phyloP scores from a whole-genome alignment of 1,284 basidiomycete genomes.

The Cutaneotrichosporon daszewskae region DNA sequence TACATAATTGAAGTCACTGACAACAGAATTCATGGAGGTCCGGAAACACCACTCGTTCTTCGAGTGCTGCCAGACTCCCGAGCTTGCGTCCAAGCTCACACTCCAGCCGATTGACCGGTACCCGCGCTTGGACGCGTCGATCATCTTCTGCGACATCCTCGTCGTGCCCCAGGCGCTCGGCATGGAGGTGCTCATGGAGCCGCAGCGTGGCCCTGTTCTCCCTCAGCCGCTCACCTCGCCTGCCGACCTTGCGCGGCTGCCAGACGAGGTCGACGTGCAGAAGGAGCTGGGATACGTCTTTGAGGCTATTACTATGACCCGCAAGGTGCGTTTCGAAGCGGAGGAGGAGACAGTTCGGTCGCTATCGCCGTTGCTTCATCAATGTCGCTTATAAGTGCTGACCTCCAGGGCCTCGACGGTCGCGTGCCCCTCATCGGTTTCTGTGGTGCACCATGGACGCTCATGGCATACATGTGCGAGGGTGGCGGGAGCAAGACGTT shows the following conservation, averaged over 20 bases:
- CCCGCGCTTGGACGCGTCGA: constrained; percentile 78
- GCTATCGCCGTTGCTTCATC: too few relatives aligned
- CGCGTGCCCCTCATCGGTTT: constrained; percentile 92
- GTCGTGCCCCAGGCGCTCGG: constrained; percentile 94
- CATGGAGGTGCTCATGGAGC: constrained; percentile 89
- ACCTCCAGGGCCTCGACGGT: constrained; percentile 70
- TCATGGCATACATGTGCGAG: constrained; percentile 95
- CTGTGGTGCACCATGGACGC: constrained; percentile 91
- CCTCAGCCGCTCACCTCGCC: constrained; percentile 74
- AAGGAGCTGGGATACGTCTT: constrained; percentile 85
- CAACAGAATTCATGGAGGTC: constrained; percentile 74
- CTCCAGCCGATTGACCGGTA: constrained; percentile 87
- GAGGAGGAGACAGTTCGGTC: too few relatives aligned
- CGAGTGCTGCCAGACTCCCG: constrained; percentile 82
- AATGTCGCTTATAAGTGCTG: too few relatives aligned
- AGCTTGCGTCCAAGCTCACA: constrained; percentile 77
- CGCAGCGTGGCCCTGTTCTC: constrained; percentile 67
- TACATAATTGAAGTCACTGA: neutral
- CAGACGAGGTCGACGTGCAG: constrained; percentile 63
- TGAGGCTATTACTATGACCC: constrained; percentile 76
- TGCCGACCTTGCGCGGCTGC: constrained; percentile 62
- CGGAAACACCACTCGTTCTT: constrained; percentile 85
- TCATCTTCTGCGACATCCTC: constrained; percentile 95
- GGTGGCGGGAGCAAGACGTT: constrained; percentile 84
- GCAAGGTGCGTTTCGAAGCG: too few relatives aligned